Base-by-base conservation (phyloP, 192 early-diverging fungal genomes). In the Podila clonocystis region DNA sequence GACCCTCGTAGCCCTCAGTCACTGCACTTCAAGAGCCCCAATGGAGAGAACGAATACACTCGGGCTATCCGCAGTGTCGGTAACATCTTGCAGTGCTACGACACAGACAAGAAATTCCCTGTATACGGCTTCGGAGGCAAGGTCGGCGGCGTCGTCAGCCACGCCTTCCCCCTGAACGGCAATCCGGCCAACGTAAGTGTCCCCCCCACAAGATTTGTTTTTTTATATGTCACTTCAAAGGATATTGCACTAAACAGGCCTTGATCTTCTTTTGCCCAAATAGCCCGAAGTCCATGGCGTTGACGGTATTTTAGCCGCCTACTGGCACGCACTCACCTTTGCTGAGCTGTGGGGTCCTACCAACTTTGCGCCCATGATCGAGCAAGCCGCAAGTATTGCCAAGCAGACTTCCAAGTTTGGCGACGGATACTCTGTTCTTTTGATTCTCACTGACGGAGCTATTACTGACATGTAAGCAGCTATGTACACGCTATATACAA, bases 81-180 rank as follows among this genome's bases (percentile, higher is more conserved):
- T 24, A 72, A 79, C 61, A 82, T 89, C 6, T 59, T 89, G 26
- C 78, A 89, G 70, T 64, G 63, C 24, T 90, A 90, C 70, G 88
- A 89, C 68, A 55, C 83, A 9, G 86, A 89, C 63, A 83, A 82
- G 49, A 70, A 41, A 57, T 85, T 88, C 59, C 86, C 88, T 0
- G 85, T 77, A 3, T 89, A 82, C 67, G 89, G 89, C 58, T 90
- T 89, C 73, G 89, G 89, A n/a, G 88, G 84, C 1, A 82, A 83
- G 45, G 58, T 87, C 17, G 48, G 72, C 24, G 82, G 82, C 7
- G 64, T 61, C 15, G 68, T 89, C 52, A 85, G 78, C 17, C 88
- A 89, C 31, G 82, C 74, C 17, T 85, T 86, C 63, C 73, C 86
- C 22, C 60, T 90, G 13, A 90, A 86, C 65, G 71, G 71, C 20